These are phyloP conservation scores for Vararia minispora DNA, from an alignment of 768 basidiomycete genomes.

Conservation along the genomic window DNA sequence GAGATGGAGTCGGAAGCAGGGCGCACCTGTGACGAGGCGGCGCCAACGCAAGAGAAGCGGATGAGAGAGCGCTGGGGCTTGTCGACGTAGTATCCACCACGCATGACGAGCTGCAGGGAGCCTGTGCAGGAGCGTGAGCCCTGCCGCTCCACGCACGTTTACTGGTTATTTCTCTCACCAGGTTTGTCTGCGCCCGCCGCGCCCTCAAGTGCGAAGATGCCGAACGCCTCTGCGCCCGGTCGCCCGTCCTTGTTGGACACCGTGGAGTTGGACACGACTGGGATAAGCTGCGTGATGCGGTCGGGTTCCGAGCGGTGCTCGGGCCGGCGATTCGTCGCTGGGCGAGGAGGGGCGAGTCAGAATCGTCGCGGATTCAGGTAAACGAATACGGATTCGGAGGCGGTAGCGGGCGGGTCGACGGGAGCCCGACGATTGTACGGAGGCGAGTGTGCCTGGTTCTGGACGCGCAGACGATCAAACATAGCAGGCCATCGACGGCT, in stretches of 20 bases:
- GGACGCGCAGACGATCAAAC: too few relatives aligned
- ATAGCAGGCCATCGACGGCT: too few relatives aligned
- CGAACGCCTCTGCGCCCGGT: constrained; percentile 4
- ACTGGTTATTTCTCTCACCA: constrained; percentile 1
- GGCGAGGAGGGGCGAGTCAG: too few relatives aligned
- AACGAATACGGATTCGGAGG: too few relatives aligned
- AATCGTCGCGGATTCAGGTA: too few relatives aligned
- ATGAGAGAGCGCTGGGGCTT: constrained; percentile 17
- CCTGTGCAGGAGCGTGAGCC: constrained; percentile 7
- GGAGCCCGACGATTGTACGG: too few relatives aligned
- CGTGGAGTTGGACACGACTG: constrained; percentile 2
- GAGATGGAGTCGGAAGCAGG: not conserved
- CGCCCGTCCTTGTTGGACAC: not conserved
- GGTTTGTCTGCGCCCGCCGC: not conserved
- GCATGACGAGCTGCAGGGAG: constrained; percentile 16
- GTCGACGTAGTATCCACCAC: constrained; percentile 20
- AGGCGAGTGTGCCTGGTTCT: too few relatives aligned
- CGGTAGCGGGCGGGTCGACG: too few relatives aligned
- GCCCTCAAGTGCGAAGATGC: constrained; percentile 4
- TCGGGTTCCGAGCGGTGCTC: constrained; percentile 3
- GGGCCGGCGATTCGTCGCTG: constrained; percentile 4
- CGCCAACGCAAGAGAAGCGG: constrained; percentile 19
- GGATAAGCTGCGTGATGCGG: not conserved
- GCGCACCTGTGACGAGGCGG: constrained; percentile 21
- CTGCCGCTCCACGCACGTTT: not conserved